Evolutionary conservation across 169 alveolate genomes (phyloP), one percentile per base, ranked within the genome.

Genomic region (Plasmodium reichenowi): DNA sequence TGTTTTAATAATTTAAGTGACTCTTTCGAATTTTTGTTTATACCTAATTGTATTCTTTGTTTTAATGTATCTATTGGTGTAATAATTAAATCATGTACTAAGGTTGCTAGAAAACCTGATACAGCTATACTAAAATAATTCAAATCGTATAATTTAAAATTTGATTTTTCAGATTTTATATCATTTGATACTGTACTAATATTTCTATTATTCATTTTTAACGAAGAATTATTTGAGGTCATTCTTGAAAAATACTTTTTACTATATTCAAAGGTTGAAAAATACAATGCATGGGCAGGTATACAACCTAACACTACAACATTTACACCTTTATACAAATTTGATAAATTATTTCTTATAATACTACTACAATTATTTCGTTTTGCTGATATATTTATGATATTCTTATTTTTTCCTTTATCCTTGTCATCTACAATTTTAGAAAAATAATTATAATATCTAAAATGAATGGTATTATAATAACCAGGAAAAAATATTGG

Each of bases 251-350:
- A 67, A 54, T 76, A 89, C 20, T 66, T 89, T 75, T 68, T 76
- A 68, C 80, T 56, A 29, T 58, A 80, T 47, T 80, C 89, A 78
- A 70, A 70, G 45, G 91, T 60, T 22, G 91, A 85, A 88, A 98
- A 98, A 93, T 95, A 96, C 13, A 98, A 78, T 43, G 99, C 99
- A 88, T 98, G 99, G n/a, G 99, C 99, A 2, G 99, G 99, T 83
- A 98, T 93, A 88, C 99, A 97, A 4, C 99, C 99, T 43, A 95
- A 88, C n/a, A 98, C 97, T 32, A 97, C 98, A 10, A 97, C 99
- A 17, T 96, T 91, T 60, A 95, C 97, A 43, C 99, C 99, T 72
- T 97, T 95, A 92, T 95, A 97, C 72, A 93, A 94, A 72, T 93
- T 62, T 32, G 88, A 13, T 22, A 94, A 59, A 56, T 97, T 97